These are phyloP conservation scores for Pseudognaphalium luteoalbum DNA, from an alignment of 129 eudicot species.

Conservation along the genomic window DNA sequence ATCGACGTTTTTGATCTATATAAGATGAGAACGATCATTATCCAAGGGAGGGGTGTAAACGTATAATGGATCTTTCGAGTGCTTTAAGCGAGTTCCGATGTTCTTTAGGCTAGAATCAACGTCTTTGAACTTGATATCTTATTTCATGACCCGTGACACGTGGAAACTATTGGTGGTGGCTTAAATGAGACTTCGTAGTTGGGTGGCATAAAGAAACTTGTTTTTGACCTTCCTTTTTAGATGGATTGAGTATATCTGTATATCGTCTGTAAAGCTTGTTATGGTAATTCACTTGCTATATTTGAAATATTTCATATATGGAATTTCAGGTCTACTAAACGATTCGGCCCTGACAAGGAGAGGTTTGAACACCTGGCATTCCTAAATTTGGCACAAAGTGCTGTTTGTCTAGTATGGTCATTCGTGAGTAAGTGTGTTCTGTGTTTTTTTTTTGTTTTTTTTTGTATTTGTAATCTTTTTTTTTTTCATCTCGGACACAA, in stretches of 20 bases:
- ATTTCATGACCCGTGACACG: neutral
- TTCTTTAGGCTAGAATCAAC: neutral
- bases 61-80: neutral
- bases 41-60: neutral
- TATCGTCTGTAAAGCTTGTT: neutral
- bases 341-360: constrained; percentile 81
- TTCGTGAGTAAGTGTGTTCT: constrained; percentile 65
- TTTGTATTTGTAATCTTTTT: too few relatives aligned
- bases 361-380: constrained; percentile 95
- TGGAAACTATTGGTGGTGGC: neutral
- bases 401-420: constrained; percentile 90
- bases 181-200: neutral
- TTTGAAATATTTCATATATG: neutral
- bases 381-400: constrained; percentile 86
- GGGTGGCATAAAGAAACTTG: neutral
- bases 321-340: constrained; percentile 75
- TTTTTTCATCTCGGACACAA: neutral
- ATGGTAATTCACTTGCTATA: neutral
- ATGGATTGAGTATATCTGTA: neutral
- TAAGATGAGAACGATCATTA: neutral
- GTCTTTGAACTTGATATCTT: constrained; percentile 9
- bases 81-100: neutral
- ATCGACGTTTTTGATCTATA: neutral
- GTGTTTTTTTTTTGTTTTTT: neutral
- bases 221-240: neutral